phyloP scores from a whole-genome alignment of 805 yeast species.

The Kluyveromyces siamensis region DNA sequence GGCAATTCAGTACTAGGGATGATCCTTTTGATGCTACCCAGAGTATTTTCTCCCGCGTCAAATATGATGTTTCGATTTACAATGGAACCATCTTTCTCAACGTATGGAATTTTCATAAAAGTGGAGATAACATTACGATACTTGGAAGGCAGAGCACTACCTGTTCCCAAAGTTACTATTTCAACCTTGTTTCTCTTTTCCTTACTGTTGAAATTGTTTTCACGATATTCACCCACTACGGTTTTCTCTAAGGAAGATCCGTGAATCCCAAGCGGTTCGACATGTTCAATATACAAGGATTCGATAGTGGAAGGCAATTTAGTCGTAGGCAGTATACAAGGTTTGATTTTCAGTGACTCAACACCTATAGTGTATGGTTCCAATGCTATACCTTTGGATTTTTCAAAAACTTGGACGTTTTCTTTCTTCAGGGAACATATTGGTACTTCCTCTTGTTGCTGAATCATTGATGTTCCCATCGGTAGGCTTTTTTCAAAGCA shows the following conservation, averaged over 20 bases:
- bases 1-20: slow-evolving; percentile 39
- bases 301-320: slow-evolving; percentile 18
- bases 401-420: slow-evolving; percentile 20
- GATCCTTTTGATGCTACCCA: slow-evolving; percentile 60
- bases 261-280: slow-evolving; percentile 21
- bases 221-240: slow-evolving; percentile 22
- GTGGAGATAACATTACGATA: slow-evolving; percentile 81
- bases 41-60: slow-evolving; percentile 95
- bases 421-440: slow-evolving; percentile 7
- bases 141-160: slow-evolving; percentile 81
- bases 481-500: slow-evolving; percentile 25
- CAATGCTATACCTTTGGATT: slow-evolving; percentile 10
- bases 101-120: slow-evolving; percentile 59
- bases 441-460: slow-evolving; percentile 15
- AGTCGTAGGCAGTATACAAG: neutral
- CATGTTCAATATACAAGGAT: slow-evolving; percentile 16
- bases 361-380: slow-evolving; percentile 17
- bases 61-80: slow-evolving; percentile 44
- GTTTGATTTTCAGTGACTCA: slow-evolving; percentile 7
- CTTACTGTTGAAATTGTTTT: slow-evolving; percentile 27
- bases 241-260: slow-evolving; percentile 16
- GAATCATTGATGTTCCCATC: slow-evolving; percentile 14
- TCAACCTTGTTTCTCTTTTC: slow-evolving; percentile 48
- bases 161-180: slow-evolving; percentile 79
- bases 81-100: slow-evolving; percentile 13